Percentiles rank a stretch among this genome's conserved stretches.
phyloP scores from a whole-genome alignment of 2,329 filamentous ascomycete species.

The Stemphylium beticola region DNA sequence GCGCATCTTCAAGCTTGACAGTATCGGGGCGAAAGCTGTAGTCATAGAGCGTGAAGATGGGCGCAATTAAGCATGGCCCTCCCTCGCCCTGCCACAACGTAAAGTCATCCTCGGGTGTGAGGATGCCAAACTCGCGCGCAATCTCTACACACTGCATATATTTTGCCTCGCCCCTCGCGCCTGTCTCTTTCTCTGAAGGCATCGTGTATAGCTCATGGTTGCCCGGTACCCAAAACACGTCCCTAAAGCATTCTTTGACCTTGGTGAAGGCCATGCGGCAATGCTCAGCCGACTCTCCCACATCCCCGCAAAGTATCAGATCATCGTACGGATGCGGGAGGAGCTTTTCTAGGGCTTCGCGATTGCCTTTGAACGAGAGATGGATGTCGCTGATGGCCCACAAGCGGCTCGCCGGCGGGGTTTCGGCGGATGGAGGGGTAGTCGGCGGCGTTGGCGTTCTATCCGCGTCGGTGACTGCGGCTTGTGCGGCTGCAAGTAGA shows the following conservation, averaged over 20 bases:
- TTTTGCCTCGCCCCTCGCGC: constrained; percentile 58
- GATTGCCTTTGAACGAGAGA: constrained; percentile 55
- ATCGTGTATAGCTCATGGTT: constrained; percentile 66
- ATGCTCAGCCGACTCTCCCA: constrained; percentile 45
- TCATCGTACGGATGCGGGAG: constrained; percentile 51
- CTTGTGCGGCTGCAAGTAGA: constrained; percentile 28
- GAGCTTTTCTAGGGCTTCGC: constrained; percentile 52
- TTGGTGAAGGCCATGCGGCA: constrained; percentile 45
- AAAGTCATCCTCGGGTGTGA: constrained; percentile 64
- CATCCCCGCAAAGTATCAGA: constrained; percentile 55
- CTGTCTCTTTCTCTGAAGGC: constrained; percentile 46
- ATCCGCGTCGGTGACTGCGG: constrained; percentile 9
- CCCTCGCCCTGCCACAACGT: constrained; percentile 61
- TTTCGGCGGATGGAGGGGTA: constrained; percentile 16
- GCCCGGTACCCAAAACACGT: constrained; percentile 63
- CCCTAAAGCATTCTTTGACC: constrained; percentile 51
- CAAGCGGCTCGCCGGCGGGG: constrained; percentile 36
- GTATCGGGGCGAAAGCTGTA: constrained; percentile 62
- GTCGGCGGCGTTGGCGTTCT: constrained; percentile 11
- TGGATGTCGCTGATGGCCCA: constrained; percentile 57
- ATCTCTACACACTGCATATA: constrained; percentile 62
- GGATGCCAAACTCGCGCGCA: constrained; percentile 59
- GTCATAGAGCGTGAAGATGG: constrained; percentile 66
- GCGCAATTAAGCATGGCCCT: constrained; percentile 58
- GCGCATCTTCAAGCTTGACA: constrained; percentile 56